Base-by-base conservation (phyloP, 2,329 filamentous ascomycete species). In the Volutella citrinella region DNA sequence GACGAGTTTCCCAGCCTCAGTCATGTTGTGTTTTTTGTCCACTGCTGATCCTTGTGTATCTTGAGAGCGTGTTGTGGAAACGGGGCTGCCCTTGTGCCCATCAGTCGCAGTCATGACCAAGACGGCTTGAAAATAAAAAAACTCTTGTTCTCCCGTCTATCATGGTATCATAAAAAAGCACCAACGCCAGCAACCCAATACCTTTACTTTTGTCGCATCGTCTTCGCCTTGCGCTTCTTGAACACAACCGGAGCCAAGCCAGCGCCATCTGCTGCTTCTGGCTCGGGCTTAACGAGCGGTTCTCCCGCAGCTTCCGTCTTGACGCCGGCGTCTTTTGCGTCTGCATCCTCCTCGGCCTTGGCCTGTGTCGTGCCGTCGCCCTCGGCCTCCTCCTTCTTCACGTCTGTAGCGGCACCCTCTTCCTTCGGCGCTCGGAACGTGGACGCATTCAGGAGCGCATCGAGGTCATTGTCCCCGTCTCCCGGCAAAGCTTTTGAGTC, bases 201-300 rank as follows among this genome's bases (percentile, higher is more conserved):
- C 25, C 33, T 10, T 64, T 51, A 81, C 55, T 75, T 81, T 48
- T 80, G 74, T 14, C 79, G 72, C 21, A 80, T 69, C 31, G 72
- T 76, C 66, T 80, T 84, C 11, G 78, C 69, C 54, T 88, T 91
- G 34, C 86, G 70, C 65, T 89, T 90, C 64, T 90, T 91, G 63
- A 91, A 93, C 4, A 88, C 67, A 3, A 88, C 72, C 4, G 74
- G 69, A 10, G 67, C 54, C 4, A 56, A 32, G 15, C 44, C 50
- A 19, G 48, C 44, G 13, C 25, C 38, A 10, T 31, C 38, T n/a
- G n/a, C n/a, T 25, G 48, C 46, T 8, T 51, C 51, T 30, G 45
- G 35, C 34, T 66, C 60, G 19, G 53, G 48, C 32, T 65, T 61
- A 32, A 56, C 30, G 16, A 19, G 20, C 7, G 44, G 19, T 1